Evolutionary conservation across 2,329 filamentous ascomycete genomes (phyloP).

Genomic region (Trichothecium roseum): DNA sequence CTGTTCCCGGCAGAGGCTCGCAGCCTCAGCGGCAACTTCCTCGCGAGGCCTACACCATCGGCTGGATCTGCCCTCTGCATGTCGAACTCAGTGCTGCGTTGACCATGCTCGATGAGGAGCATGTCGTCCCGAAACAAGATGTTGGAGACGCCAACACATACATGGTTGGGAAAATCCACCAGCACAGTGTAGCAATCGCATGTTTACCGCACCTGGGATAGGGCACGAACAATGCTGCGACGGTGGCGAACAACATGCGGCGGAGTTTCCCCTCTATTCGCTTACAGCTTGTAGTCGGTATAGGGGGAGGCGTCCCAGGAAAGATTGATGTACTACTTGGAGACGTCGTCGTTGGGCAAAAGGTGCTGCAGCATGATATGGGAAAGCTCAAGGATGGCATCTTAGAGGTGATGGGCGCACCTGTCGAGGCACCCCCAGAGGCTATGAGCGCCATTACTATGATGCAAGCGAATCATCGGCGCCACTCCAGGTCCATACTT

Average conservation of each 20-base stretch:
- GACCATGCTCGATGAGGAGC: slow-evolving; percentile 9
- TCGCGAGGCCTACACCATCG: slow-evolving; percentile 7
- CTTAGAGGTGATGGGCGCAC: too few relatives aligned
- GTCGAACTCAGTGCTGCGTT: slow-evolving; percentile 7
- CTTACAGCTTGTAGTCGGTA: slow-evolving; percentile 6
- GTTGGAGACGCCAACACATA: slow-evolving; percentile 18
- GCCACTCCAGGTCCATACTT: too few relatives aligned
- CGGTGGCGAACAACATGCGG: slow-evolving; percentile 5
- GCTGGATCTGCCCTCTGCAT: slow-evolving; percentile 10
- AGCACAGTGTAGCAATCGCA: slow-evolving; percentile 23
- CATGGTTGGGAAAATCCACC: slow-evolving; percentile 16
- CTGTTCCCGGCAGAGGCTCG: too few relatives aligned
- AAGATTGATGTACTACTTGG: background rate
- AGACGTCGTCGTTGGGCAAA: background rate
- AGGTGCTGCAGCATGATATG: background rate
- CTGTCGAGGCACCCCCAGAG: too few relatives aligned
- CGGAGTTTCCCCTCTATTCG: slow-evolving; percentile 7
- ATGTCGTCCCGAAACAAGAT: background rate
- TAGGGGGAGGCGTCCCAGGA: background rate
- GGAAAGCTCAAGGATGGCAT: background rate
- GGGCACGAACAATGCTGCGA: slow-evolving; percentile 14
- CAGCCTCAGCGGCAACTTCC: background rate
- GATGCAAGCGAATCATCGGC: too few relatives aligned
- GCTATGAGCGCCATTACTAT: too few relatives aligned
- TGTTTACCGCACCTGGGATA: slow-evolving; percentile 14